These are phyloP conservation scores for Pleurotus salmoneostramineus DNA, from an alignment of 768 basidiomycete genomes.

Conservation along the genomic window DNA sequence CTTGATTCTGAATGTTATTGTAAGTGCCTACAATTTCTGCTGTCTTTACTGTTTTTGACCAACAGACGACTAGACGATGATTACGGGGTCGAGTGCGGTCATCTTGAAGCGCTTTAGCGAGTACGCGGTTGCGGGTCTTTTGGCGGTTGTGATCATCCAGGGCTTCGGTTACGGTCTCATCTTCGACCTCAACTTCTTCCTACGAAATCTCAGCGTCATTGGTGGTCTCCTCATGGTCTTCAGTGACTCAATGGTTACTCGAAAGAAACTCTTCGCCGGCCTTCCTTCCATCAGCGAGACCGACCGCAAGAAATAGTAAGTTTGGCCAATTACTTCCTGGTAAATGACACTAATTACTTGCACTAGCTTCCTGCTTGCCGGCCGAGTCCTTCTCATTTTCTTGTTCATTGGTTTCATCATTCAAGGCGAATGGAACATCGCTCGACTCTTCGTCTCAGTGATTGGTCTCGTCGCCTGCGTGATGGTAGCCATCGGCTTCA, in stretches of 20 bases:
- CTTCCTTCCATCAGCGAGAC: slow-evolving; percentile 88
- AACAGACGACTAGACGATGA: slow-evolving; percentile 69
- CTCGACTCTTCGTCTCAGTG: slow-evolving; percentile 82
- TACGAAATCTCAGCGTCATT: slow-evolving; percentile 96
- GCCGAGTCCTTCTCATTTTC: slow-evolving; percentile 97
- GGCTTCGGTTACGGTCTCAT: slow-evolving; percentile 99
- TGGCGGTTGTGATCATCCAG: slow-evolving; percentile 90
- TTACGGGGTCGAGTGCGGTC: slow-evolving; percentile 77
- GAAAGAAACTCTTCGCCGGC: slow-evolving; percentile 87
- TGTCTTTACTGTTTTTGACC: slow-evolving; percentile 1
- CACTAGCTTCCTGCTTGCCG: slow-evolving; percentile 90
- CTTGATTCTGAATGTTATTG: slow-evolving; percentile 86
- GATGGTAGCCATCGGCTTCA: slow-evolving; percentile 98
- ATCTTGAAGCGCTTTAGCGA: slow-evolving; percentile 87
- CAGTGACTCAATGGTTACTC: slow-evolving; percentile 88
- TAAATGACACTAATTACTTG: slow-evolving; percentile 1
- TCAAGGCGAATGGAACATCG: slow-evolving; percentile 88
- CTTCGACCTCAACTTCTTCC: slow-evolving; percentile 99
- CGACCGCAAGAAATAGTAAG: slow-evolving; percentile 97
- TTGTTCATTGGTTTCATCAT: slow-evolving; percentile 97
- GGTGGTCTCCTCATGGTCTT: slow-evolving; percentile 99
- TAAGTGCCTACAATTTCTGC: slow-evolving; percentile 37
- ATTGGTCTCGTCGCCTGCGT: slow-evolving; percentile 87
- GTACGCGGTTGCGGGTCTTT: slow-evolving; percentile 84
- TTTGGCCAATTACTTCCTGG: slow-evolving; percentile 9